Conservation (phyloP, 768 basidiomycete genomes). For the Tricholoma matsutake region DNA sequence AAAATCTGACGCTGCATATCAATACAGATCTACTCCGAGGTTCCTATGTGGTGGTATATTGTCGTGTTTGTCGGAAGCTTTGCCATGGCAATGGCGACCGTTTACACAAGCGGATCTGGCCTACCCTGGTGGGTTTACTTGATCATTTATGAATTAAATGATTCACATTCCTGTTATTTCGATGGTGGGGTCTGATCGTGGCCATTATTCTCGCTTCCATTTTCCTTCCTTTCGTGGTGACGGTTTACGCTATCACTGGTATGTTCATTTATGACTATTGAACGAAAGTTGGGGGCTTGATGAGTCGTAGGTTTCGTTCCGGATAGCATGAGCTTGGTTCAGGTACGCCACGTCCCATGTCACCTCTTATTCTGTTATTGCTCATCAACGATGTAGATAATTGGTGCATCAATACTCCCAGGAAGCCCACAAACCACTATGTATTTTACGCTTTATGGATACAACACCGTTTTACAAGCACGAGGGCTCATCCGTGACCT, state of each 20-base stretch:
- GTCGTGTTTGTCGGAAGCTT: neutral
- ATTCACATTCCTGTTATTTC: neutral
- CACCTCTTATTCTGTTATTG: neutral
- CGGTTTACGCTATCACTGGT: constrained; percentile 52
- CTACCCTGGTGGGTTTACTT: neutral
- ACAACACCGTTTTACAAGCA: constrained; percentile 48
- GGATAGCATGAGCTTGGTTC: constrained; percentile 33
- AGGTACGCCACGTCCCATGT: constrained; percentile 17
- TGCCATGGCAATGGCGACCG: neutral
- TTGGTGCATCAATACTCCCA: constrained; percentile 45
- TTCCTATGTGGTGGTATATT: constrained; percentile 2
- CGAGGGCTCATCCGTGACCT: constrained; percentile 52
- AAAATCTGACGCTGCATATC: neutral
- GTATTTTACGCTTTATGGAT: constrained; percentile 45
- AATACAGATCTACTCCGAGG: neutral
- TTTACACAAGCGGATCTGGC: neutral
- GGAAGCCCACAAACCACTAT: constrained; percentile 52
- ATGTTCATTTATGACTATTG: neutral
- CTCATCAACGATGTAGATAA: constrained; percentile 34
- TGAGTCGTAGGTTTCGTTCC: constrained; percentile 30
- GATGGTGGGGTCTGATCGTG: constrained; percentile 51
- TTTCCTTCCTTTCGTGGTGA: constrained; percentile 51
- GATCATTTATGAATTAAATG: neutral
- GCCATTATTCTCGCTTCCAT: constrained; percentile 47
- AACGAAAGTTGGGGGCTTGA: neutral